Conservation (phyloP, 257 asterid genomes). For the Solanum lycopersicoides region DNA sequence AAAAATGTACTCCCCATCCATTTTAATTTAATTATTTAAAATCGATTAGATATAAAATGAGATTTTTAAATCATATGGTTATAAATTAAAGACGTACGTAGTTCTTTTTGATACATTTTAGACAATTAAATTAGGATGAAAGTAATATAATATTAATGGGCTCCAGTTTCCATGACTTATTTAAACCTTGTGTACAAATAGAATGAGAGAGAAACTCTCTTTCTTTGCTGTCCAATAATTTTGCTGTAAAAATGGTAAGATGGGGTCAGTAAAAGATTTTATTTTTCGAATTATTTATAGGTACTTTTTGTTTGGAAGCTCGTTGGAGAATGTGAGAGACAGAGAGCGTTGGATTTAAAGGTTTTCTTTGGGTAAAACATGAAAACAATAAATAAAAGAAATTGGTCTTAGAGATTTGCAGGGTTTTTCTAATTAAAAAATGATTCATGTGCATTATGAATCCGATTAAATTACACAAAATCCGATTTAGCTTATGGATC, state of each 20-base stretch:
- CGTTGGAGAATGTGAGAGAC: constrained; percentile 2
- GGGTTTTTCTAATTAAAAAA: neutral
- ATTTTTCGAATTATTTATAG: neutral
- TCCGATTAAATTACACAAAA: neutral
- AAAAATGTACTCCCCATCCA: too few relatives aligned
- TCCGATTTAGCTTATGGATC: neutral
- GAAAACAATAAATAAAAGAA: neutral
- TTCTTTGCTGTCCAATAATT: neutral
- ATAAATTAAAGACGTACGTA: too few relatives aligned
- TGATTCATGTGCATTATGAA: neutral
- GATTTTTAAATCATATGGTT: accelerated
- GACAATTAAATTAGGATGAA: neutral
- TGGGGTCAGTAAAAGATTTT: constrained; percentile 21
- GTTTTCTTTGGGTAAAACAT: neutral
- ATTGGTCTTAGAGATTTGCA: neutral
- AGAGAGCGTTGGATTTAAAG: neutral
- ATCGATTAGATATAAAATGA: too few relatives aligned
- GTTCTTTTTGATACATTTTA: too few relatives aligned
- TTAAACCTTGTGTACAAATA: neutral
- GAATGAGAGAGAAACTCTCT: neutral
- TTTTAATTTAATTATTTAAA: too few relatives aligned
- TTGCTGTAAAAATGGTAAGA: neutral
- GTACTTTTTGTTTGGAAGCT: constrained; percentile 17
- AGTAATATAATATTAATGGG: neutral
- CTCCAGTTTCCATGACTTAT: neutral